Evolutionary conservation across 768 basidiomycete genomes (phyloP).

Genomic region (Cystobasidium ongulense): DNA sequence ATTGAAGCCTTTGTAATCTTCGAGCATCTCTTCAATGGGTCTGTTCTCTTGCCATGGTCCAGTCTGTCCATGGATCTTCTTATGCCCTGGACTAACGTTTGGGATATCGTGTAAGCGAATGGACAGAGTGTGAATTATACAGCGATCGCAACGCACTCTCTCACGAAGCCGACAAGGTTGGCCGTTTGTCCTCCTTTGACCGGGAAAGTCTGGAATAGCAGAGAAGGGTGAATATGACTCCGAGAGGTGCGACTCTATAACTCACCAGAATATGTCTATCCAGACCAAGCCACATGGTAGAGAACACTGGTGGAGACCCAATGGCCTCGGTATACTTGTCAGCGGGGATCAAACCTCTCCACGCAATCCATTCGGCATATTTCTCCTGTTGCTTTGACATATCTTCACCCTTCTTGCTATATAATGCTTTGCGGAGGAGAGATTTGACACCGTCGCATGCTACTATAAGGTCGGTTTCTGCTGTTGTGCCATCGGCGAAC

Average conservation of each 20-base stretch:
- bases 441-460: conserved; percentile 29
- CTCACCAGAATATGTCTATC: conserved; percentile 33
- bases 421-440: conserved; percentile 25
- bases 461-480: conserved; percentile 35
- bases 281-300: conserved; percentile 29
- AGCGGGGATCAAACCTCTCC: conserved; percentile 31
- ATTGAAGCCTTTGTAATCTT: conserved; percentile 28
- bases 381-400: conserved; percentile 13
- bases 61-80: conserved; percentile 28
- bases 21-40: conserved; percentile 32
- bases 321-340: conserved; percentile 22
- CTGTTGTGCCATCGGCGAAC: conserved; percentile 29
- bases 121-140: not conserved
- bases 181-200: conserved; percentile 33
- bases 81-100: conserved; percentile 30
- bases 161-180: conserved; percentile 33
- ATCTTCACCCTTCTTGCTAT: conserved; percentile 26
- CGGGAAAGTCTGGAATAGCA: conserved; percentile 33
- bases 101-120: not conserved
- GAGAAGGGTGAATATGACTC: not conserved
- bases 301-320: not conserved
- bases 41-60: conserved; percentile 31
- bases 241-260: not conserved
- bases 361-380: conserved; percentile 38
- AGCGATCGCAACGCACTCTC: not conserved